Evolutionary conservation across 164 flowering plant genomes (phyloP).

Genomic region (Taxillus chinensis): DNA sequence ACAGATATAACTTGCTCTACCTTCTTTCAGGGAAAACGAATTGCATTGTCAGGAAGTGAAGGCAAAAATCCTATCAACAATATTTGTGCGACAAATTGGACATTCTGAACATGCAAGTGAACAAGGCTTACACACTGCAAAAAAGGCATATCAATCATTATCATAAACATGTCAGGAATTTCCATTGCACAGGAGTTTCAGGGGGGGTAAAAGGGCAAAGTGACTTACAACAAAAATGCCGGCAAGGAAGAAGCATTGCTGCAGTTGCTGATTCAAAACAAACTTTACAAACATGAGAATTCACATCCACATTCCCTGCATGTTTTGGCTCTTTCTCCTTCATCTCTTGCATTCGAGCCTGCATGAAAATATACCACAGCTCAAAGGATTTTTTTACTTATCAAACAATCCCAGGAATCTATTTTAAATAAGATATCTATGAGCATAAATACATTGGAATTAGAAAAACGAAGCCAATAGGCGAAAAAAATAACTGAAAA

Average conservation of each 20-base stretch:
- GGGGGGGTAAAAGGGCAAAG: not conserved
- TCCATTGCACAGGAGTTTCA: not conserved
- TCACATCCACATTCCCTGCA: slow-evolving; percentile 54
- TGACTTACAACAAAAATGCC: slow-evolving; percentile 89
- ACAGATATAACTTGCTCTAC: slow-evolving; percentile 1
- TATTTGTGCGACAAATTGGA: slow-evolving; percentile 84
- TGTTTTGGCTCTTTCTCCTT: slow-evolving; percentile 67
- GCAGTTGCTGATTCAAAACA: slow-evolving; percentile 86
- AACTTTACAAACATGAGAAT: slow-evolving; percentile 88
- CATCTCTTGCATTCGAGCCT: slow-evolving; percentile 97
- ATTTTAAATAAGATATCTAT: not conserved
- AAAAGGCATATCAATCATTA: not conserved
- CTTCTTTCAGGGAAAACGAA: slow-evolving; percentile 14
- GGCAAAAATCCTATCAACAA: slow-evolving; percentile 83
- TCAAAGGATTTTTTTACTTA: too few species aligned
- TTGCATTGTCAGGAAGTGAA: slow-evolving; percentile 49
- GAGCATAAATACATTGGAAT: not conserved
- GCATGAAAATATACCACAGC: slow-evolving; percentile 6
- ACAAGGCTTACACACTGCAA: slow-evolving; percentile 95
- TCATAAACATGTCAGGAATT: not conserved
- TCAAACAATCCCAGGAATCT: not conserved
- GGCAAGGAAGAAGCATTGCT: slow-evolving; percentile 94
- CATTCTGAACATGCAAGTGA: slow-evolving; percentile 95
- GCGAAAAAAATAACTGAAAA: not conserved
- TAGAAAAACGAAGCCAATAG: not conserved